phyloP scores from a whole-genome alignment of 2,329 filamentous ascomycete genomes.

The Trichoderma harzianum region DNA sequence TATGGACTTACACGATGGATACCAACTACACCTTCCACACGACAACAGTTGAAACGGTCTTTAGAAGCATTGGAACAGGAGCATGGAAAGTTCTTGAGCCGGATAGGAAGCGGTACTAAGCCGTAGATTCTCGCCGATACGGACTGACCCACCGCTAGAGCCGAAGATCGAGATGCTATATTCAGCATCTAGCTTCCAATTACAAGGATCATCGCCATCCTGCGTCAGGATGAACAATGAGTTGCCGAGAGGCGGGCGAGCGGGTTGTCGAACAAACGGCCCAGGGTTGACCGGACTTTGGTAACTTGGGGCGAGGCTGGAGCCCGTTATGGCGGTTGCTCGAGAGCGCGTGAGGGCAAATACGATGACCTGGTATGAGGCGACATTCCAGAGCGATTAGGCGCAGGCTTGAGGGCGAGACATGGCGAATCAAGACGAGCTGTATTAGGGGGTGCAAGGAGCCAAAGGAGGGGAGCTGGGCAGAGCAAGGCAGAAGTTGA shows the following conservation, averaged over 20 bases:
- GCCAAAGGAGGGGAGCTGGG: neutral
- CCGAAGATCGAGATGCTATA: neutral
- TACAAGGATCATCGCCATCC: constrained; percentile 4
- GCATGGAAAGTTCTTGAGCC: neutral
- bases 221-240: constrained; percentile 18
- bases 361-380: constrained; percentile 7
- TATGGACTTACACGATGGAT: neutral
- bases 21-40: neutral
- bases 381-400: constrained; percentile 15
- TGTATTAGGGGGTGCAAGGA: neutral
- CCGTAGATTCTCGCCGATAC: neutral
- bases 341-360: neutral
- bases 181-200: neutral
- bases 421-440: constrained; percentile 1
- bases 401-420: constrained; percentile 2
- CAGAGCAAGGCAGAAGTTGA: neutral
- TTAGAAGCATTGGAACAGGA: neutral
- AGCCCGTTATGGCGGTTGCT: neutral
- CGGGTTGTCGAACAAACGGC: neutral
- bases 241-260: neutral
- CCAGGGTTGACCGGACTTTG: neutral
- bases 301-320: constrained; percentile 2
- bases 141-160: neutral
- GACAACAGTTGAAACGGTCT: neutral
- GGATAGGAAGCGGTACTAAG: neutral